Base-by-base conservation (phyloP, 495 filamentous ascomycete genomes). In the Aspergillus incahuasiensis region DNA sequence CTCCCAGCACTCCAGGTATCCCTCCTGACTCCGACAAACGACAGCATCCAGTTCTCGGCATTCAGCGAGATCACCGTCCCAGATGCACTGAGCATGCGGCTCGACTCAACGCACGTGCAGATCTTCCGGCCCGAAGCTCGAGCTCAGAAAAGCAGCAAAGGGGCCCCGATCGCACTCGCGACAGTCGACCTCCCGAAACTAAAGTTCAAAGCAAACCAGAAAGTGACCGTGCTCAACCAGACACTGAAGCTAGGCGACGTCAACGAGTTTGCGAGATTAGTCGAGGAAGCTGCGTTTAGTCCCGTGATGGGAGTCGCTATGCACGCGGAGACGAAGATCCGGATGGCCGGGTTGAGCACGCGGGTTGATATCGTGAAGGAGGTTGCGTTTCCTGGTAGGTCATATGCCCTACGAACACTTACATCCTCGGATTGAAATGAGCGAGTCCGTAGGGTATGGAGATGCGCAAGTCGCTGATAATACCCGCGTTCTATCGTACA, bases 11-110 rank as follows among this genome's bases (percentile, higher is more conserved):
- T 57, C 0, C 13, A 51, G 2, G 40, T 57, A 3, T 44, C 46
- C 16, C 47, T 57, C 22, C 15, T 48, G 2, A 38, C 50, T 44
- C 54, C 54, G 1, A 50, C 11, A 11, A 57, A 57, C 54, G 46
- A 57, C 45, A 57, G 35, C 28, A 57, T 57, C 47, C 35, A 40
- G 6, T 51, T 57, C 40, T 47, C 43, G 1, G 39, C 50, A 18
- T 19, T 45, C 54, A 57, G 22, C 24, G 18, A 48, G 3, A 44
- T 57, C 46, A 47, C 19, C 2, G 38, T 57, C 38, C 54, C 54
- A n/a, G 54, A 50, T 11, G 41, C 46, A 1, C 8, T 50, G 16
- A 43, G 11, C n/a, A 28, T 57, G 7, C 19, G 6, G 2, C 24
- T 57, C 5, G 43, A 51, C 30, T 28, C 54, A 4, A 57, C 42